Evolutionary conservation across 139 green algal genomes (phyloP).

Genomic region (Chlorella sp.): DNA sequence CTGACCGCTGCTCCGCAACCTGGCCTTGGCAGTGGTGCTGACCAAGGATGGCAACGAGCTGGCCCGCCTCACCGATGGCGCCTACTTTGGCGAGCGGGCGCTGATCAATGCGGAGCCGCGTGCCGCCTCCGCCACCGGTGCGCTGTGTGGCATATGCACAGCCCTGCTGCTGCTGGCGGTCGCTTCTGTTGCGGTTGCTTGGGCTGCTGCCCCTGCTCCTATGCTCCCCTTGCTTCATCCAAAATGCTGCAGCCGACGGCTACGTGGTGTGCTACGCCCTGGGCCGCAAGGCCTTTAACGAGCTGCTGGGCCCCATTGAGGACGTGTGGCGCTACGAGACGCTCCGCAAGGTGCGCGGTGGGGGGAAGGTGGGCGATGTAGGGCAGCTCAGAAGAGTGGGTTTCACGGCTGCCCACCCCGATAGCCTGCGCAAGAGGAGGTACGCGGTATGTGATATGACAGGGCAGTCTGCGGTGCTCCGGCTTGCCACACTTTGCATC

Average conservation of each 20-base stretch:
- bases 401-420: no score
- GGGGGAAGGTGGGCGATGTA: no score
- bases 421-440: no score
- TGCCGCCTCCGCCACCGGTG: background rate
- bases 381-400: no score
- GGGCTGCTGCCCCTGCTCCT: background rate
- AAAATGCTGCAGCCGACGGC: slow-evolving; percentile 57
- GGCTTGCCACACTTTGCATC: no score
- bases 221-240: no score
- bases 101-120: slow-evolving; percentile 68
- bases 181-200: background rate
- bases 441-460: no score
- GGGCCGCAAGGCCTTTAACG: slow-evolving; percentile 67
- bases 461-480: no score
- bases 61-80: slow-evolving; percentile 55
- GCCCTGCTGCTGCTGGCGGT: background rate
- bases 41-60: slow-evolving; percentile 18
- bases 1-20: no score
- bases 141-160: background rate
- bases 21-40: slow-evolving; percentile 34
- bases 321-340: slow-evolving; percentile 87
- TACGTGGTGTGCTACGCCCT: slow-evolving; percentile 79
- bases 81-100: slow-evolving; percentile 84
- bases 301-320: slow-evolving; percentile 88
- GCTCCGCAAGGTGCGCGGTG: slow-evolving; percentile 76